These are phyloP conservation scores for Naganishia albida DNA, from an alignment of 1,284 basidiomycete genomes.

Conservation along the genomic window DNA sequence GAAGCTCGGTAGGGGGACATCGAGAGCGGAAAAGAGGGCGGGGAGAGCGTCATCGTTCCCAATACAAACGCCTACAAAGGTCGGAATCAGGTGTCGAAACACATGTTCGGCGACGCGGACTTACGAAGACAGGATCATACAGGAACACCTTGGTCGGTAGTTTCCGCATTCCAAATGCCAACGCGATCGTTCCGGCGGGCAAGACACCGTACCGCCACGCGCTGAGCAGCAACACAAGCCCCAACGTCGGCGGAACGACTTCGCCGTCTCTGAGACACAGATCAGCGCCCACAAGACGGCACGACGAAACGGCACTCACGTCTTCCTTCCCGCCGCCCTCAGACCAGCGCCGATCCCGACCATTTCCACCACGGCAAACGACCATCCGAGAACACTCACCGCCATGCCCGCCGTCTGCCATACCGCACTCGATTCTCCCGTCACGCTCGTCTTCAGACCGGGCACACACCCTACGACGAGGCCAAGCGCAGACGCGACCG, in stretches of 20 bases:
- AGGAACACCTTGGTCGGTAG: constrained; percentile 43
- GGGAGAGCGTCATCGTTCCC: constrained; percentile 41
- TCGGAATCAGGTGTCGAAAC: neutral
- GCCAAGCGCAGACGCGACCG: constrained; percentile 40
- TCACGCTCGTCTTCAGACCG: constrained; percentile 30
- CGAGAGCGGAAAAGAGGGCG: constrained; percentile 40
- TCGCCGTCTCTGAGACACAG: constrained; percentile 35
- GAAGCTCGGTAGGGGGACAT: constrained; percentile 44
- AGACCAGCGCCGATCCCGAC: constrained; percentile 42
- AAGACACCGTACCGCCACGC: constrained; percentile 46
- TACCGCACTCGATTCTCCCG: constrained; percentile 39
- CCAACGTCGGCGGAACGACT: constrained; percentile 45
- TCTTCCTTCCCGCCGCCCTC: constrained; percentile 38
- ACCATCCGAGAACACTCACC: constrained; percentile 39
- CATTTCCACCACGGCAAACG: constrained; percentile 44
- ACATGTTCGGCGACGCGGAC: constrained; percentile 27
- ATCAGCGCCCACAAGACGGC: too few species aligned
- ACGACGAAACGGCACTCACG: too few species aligned
- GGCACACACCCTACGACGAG: constrained; percentile 45
- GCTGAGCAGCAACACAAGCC: constrained; percentile 43
- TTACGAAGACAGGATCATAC: constrained; percentile 48
- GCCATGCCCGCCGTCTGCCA: constrained; percentile 43
- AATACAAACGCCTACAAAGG: constrained; percentile 44
- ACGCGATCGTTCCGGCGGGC: constrained; percentile 42
- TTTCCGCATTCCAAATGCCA: constrained; percentile 43